These are phyloP conservation scores for Exophiala lecanii-corni DNA, from an alignment of 2,329 filamentous ascomycete genomes.

Conservation along the genomic window DNA sequence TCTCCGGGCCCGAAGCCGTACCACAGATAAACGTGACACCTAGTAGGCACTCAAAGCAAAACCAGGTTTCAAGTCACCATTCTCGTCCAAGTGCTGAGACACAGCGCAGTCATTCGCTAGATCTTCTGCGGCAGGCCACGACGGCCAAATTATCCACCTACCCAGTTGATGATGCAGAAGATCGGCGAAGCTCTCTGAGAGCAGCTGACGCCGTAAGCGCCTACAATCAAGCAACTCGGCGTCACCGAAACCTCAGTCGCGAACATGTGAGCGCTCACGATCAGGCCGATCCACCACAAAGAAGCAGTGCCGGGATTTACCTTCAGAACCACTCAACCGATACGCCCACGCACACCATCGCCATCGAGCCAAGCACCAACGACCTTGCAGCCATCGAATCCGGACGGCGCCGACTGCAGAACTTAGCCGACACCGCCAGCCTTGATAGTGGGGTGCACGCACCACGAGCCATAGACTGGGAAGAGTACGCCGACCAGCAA, in stretches of 20 bases:
- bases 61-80: too few relatives aligned
- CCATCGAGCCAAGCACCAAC: background rate
- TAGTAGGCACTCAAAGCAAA: slow-evolving; percentile 4
- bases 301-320: background rate
- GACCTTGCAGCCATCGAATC: slow-evolving; percentile 8
- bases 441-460: slow-evolving; percentile 4
- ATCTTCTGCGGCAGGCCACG: slow-evolving; percentile 13
- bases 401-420: slow-evolving; percentile 9
- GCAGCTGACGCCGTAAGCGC: too few relatives aligned
- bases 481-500: slow-evolving; percentile 9
- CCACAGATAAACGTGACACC: slow-evolving; percentile 11
- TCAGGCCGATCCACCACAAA: slow-evolving; percentile 1
- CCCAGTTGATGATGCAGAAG: slow-evolving; percentile 2
- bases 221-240: background rate
- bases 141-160: slow-evolving; percentile 8
- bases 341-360: background rate
- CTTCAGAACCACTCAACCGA: background rate
- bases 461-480: slow-evolving; percentile 13
- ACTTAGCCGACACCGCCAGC: slow-evolving; percentile 11
- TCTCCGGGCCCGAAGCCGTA: slow-evolving; percentile 1
- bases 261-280: slow-evolving; percentile 17
- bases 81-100: slow-evolving; percentile 1
- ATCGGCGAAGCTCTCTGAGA: too few relatives aligned
- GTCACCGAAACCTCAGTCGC: background rate
- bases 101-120: background rate